A percentile compares a stretch with the other conserved stretches of the same genome.
These are phyloP conservation scores for Teratosphaeria viscida DNA, from an alignment of 2,329 filamentous ascomycete genomes.

Conservation along the genomic window DNA sequence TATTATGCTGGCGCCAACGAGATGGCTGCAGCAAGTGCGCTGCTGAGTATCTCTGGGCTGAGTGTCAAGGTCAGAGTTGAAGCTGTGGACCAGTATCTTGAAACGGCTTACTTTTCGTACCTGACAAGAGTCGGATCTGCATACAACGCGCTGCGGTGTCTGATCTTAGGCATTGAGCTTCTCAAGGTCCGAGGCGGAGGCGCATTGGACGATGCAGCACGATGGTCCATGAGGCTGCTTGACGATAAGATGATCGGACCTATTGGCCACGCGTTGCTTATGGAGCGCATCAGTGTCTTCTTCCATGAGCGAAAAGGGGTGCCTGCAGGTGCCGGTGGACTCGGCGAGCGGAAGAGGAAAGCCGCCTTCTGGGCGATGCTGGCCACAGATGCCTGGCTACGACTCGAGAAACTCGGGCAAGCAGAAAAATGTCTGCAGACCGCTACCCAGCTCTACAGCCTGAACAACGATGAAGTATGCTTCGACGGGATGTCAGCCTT, in stretches of 20 bases:
- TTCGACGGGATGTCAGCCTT: conserved; percentile 50
- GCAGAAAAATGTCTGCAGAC: conserved; percentile 68
- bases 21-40: conserved; percentile 78
- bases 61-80: conserved; percentile 65
- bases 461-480: conserved; percentile 13
- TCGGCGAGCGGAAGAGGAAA: conserved; percentile 65
- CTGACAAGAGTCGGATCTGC: conserved; percentile 70
- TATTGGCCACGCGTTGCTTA: conserved; percentile 71
- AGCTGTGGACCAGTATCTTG: conserved; percentile 74
- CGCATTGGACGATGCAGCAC: conserved; percentile 74
- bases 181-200: conserved; percentile 69
- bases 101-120: conserved; percentile 87
- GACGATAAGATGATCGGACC: conserved; percentile 66
- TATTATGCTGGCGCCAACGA: conserved; percentile 90
- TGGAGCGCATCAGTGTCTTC: conserved; percentile 75
- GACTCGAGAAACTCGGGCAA: conserved; percentile 64
- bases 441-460: conserved; percentile 45
- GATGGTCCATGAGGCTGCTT: conserved; percentile 71
- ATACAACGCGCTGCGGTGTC: conserved; percentile 68
- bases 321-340: conserved; percentile 49
- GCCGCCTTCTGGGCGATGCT: conserved; percentile 82
- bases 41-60: conserved; percentile 63
- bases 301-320: conserved; percentile 61
- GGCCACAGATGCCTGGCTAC: conserved; percentile 74
- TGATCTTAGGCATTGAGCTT: conserved; percentile 70